A percentile compares a stretch with the other conserved stretches of the same genome.
phyloP scores from a whole-genome alignment of 257 asterid species.

The Misopates orontium region DNA sequence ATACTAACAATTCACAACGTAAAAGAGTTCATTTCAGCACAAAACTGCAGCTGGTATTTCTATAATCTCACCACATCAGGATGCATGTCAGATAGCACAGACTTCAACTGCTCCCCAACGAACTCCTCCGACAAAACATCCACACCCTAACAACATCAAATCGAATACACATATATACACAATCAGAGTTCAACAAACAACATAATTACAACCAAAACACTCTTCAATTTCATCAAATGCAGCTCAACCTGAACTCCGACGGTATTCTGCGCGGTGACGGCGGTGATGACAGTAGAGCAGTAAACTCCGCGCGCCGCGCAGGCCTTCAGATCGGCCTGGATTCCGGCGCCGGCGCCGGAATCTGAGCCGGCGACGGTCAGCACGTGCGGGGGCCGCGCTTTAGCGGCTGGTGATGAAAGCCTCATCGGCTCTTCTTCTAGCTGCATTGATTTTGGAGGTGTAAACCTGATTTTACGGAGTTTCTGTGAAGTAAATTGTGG shows the following conservation, averaged over 20 bases:
- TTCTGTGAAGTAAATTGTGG: slow-evolving; percentile 14
- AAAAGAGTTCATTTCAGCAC: too few species aligned
- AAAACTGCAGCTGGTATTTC: not conserved
- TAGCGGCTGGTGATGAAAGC: slow-evolving; percentile 13
- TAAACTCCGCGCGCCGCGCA: slow-evolving; percentile 90
- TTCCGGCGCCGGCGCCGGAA: slow-evolving; percentile 94
- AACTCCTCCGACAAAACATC: slow-evolving; percentile 56
- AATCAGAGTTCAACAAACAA: too few species aligned
- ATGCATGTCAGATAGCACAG: slow-evolving; percentile 84
- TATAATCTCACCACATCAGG: slow-evolving; percentile 79
- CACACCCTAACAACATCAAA: slow-evolving; percentile 66
- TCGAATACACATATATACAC: not conserved
- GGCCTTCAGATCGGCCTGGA: slow-evolving; percentile 92
- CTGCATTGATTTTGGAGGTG: slow-evolving; percentile 40
- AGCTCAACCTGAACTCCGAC: slow-evolving; percentile 87
- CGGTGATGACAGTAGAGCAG: slow-evolving; percentile 90
- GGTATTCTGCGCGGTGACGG: slow-evolving; percentile 94
- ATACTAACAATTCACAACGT: too few species aligned
- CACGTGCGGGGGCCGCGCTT: slow-evolving; percentile 69
- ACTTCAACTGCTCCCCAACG: slow-evolving; percentile 73
- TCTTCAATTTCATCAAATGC: not conserved
- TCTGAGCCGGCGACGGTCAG: slow-evolving; percentile 95
- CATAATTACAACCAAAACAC: not conserved
- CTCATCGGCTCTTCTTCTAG: slow-evolving; percentile 24
- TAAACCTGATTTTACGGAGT: slow-evolving; percentile 24